Conservation (phyloP, 2,329 filamentous ascomycete species). For the Scedosporium dehoogii region DNA sequence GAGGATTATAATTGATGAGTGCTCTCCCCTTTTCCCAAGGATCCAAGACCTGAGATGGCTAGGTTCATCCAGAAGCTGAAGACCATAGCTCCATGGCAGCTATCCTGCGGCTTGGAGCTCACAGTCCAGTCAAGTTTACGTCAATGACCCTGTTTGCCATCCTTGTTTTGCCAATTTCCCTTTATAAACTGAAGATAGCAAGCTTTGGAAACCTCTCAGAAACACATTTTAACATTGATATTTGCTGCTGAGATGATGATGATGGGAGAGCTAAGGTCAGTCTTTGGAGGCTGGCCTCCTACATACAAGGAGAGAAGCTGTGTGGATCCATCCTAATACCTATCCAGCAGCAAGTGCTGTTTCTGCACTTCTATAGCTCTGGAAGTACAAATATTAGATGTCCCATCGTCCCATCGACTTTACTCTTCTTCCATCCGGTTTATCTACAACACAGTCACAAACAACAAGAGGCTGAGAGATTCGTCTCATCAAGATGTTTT, state of each 20-base stretch:
- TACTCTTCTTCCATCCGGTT: background rate
- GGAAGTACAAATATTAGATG: slow-evolving; percentile 1
- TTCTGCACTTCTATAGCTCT: background rate
- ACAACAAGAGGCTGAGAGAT: background rate
- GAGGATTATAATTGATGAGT: background rate
- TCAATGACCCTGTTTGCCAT: too few species aligned
- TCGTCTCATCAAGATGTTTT: slow-evolving; percentile 1
- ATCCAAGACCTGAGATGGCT: too few species aligned
- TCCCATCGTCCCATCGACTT: background rate
- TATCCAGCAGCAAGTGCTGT: background rate
- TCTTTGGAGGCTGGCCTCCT: background rate
- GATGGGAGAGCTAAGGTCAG: background rate
- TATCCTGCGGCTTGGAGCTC: too few species aligned
- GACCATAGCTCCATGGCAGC: too few species aligned
- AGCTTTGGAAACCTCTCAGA: too few species aligned
- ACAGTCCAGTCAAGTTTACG: too few species aligned
- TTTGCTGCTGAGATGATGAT: too few species aligned
- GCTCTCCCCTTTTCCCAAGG: too few species aligned
- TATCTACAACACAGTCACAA: background rate
- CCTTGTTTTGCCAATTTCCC: too few species aligned
- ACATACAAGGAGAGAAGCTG: background rate
- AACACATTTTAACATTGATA: too few species aligned
- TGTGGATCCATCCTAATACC: background rate
- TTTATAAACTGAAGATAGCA: too few species aligned
- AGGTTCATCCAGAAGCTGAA: too few species aligned